Conservation (phyloP, 192 early-diverging fungal species). For the Coemansia asiatica region DNA sequence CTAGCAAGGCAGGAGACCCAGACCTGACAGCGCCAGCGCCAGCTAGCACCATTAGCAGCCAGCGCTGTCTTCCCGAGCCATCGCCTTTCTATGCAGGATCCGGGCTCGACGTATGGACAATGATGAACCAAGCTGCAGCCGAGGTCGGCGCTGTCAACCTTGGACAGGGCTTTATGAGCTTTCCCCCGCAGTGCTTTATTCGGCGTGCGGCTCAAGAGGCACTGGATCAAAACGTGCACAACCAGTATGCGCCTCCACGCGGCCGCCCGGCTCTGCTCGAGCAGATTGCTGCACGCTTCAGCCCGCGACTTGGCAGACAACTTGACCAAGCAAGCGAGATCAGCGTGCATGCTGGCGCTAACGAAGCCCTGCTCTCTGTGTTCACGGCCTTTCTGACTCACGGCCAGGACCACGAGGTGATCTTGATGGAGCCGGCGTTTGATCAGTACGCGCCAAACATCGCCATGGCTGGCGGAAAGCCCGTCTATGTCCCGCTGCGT, state of each 20-base stretch:
- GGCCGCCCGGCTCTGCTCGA: slow-evolving; percentile 64
- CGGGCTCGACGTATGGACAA: slow-evolving; percentile 68
- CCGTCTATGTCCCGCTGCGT: slow-evolving; percentile 82
- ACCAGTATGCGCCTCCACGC: slow-evolving; percentile 86
- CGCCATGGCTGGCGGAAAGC: slow-evolving; percentile 82
- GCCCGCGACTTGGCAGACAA: slow-evolving; percentile 62
- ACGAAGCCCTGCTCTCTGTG: slow-evolving; percentile 78
- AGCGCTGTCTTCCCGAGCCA: slow-evolving; percentile 17
- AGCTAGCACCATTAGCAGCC: background rate
- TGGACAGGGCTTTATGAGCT: slow-evolving; percentile 89
- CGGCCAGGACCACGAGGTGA: slow-evolving; percentile 73
- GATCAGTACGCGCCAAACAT: slow-evolving; percentile 90
- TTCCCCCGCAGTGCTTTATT: slow-evolving; percentile 85
- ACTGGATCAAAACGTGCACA: slow-evolving; percentile 61
- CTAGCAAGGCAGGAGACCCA: background rate
- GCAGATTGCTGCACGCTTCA: slow-evolving; percentile 78
- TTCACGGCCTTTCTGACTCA: slow-evolving; percentile 82
- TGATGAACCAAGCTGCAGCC: slow-evolving; percentile 83
- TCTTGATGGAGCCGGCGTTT: slow-evolving; percentile 95
- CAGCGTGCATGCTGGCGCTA: slow-evolving; percentile 86
- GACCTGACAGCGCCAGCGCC: background rate
- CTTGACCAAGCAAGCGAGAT: slow-evolving; percentile 81
- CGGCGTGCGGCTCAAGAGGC: slow-evolving; percentile 71
- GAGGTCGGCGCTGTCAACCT: slow-evolving; percentile 88
- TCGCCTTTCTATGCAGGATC: slow-evolving; percentile 39